Base-by-base conservation (phyloP, 768 basidiomycete genomes). In the Trametes maxima region DNA sequence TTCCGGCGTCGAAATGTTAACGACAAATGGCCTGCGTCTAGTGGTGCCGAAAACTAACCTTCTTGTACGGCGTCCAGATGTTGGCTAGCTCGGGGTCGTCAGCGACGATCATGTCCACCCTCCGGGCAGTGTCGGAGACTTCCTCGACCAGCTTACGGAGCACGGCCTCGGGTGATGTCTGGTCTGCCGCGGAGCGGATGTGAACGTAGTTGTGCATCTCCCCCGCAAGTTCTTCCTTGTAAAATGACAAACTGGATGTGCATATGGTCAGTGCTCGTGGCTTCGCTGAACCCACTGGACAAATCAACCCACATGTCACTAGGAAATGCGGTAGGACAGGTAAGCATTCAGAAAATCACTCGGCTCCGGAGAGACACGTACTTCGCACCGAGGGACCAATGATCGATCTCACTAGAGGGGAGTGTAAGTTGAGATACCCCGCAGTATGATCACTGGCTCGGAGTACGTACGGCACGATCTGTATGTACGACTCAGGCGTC, bases 401-500 rank as follows among this genome's bases (percentile, higher is more conserved):
- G 54, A 33, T 63, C 62, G 1, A 63, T 48, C 35, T 63, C 57
- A 13, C 62, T 63, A 28, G 16, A 3, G 4, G 24, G 1, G 21
- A 14, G 11, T 2, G 37, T 11, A 21, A 16, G 14, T 28, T 3
- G 28, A 6, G 24, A 12, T 10, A 13, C 4, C 14, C 0, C 37
- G 5, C 35, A 16, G 0, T 4, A 14, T 54, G 13, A 24, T 3
- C n/a, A 16, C 13, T 12, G n/a, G 10, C 37, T 25, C 1, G 46
- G 46, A n/a, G 6, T 4, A 61, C 68, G 63, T 40, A 69, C 70
- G 78, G 79, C 35, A 80, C 59, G n/a, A 73, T 73, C 57, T 79
- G 78, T 16, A 75, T 68, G 48, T 77, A 79, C 6, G 69, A 57
- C 25, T 63, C 28, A 11, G 68, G 55, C 1, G 59, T 45, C 10